Evolutionary conservation across 108 stramenopile species (phyloP).

Genomic region (Mediolabrus comicus): DNA sequence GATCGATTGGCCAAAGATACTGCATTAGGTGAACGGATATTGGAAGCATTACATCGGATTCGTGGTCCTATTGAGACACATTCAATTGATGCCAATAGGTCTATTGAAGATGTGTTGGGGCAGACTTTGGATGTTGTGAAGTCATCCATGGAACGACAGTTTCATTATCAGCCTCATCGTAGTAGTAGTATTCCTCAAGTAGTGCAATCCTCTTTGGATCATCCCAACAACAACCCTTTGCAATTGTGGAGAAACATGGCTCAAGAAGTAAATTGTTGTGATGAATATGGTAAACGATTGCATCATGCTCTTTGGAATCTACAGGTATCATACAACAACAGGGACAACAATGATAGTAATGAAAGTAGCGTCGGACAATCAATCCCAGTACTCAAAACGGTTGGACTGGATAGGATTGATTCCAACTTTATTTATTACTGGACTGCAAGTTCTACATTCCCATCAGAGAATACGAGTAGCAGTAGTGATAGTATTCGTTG

Average conservation of each 20-base stretch:
- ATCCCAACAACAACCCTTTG: no score
- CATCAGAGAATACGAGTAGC: neutral
- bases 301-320: slow-evolving; percentile 18
- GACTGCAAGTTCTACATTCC: neutral
- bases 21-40: slow-evolving; percentile 20
- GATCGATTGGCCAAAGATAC: slow-evolving; percentile 33
- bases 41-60: slow-evolving; percentile 15
- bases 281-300: neutral
- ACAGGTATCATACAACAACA: slow-evolving; percentile 8
- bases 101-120: slow-evolving; percentile 15
- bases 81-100: slow-evolving; percentile 20
- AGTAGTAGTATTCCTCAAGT: no score
- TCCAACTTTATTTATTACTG: slow-evolving; percentile 11
- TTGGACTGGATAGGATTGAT: slow-evolving; percentile 18
- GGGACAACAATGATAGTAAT: no score
- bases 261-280: neutral
- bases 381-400: slow-evolving; percentile 28
- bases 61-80: neutral
- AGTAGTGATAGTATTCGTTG: neutral
- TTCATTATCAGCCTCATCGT: no score
- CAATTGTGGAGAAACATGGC: slow-evolving; percentile 8
- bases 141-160: neutral
- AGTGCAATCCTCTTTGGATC: neutral
- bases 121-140: slow-evolving; percentile 3
- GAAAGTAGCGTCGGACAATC: neutral